Conservation (phyloP, 257 asterid genomes). For the Misopates orontium region DNA sequence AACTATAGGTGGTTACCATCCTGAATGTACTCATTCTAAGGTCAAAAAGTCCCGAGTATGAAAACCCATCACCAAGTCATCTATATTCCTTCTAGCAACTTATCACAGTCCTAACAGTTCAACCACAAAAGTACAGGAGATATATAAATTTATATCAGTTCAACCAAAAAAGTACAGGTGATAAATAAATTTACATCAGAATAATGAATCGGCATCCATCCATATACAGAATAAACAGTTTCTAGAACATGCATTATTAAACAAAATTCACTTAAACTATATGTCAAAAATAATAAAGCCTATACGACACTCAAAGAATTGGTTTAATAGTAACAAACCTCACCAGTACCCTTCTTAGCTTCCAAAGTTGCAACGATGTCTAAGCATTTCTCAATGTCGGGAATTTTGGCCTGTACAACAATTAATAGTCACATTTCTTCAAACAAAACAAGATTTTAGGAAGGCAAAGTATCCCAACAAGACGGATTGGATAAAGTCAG, state of each 20-base stretch:
- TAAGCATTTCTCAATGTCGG: slow-evolving; percentile 90
- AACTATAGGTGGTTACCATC: neutral
- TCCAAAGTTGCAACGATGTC: slow-evolving; percentile 77
- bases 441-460: slow-evolving; percentile 13
- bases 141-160: too few species aligned
- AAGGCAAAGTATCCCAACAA: slow-evolving; percentile 6
- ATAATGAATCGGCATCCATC: neutral
- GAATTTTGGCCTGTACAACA: slow-evolving; percentile 75
- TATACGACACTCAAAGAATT: neutral
- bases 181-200: too few species aligned
- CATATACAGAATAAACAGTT: too few species aligned
- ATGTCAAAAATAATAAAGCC: neutral
- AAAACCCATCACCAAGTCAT: neutral
- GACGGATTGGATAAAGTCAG: neutral
- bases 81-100: neutral
- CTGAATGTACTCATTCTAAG: neutral
- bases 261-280: too few species aligned
- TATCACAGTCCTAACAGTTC: neutral
- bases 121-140: neutral
- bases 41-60: neutral
- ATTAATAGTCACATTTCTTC: slow-evolving; percentile 10
- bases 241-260: too few species aligned
- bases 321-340: slow-evolving; percentile 58
- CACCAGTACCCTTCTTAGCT: slow-evolving; percentile 77
- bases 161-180: too few species aligned